Percentiles rank a stretch among this genome's conserved stretches.
Evolutionary conservation across 306 rosid species (phyloP).

Genomic region (Acacia acuminata): DNA sequence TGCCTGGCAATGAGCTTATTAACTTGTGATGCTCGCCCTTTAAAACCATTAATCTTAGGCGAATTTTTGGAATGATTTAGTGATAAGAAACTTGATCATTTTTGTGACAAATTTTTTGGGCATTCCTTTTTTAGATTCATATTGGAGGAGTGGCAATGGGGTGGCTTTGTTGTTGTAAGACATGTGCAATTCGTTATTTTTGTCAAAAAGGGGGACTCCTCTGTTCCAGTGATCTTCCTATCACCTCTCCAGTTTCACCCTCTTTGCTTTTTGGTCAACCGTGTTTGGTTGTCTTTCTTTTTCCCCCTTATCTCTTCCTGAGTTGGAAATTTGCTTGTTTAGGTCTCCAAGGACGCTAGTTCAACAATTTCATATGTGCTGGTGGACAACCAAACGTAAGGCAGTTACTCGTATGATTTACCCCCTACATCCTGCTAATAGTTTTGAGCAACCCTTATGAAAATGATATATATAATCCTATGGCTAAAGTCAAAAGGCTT

Average conservation of each 20-base stretch:
- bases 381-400: constrained; percentile 86
- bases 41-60: no score
- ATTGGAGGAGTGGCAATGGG: constrained; percentile 74
- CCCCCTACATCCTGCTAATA: constrained; percentile 1
- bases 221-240: not conserved
- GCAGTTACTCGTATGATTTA: constrained; percentile 24
- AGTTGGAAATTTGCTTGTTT: constrained; percentile 33
- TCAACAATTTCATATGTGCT: constrained; percentile 78
- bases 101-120: not conserved
- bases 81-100: not conserved
- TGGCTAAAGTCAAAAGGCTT: constrained; percentile 10
- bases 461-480: not conserved
- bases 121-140: constrained; percentile 68
- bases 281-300: constrained; percentile 2
- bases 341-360: constrained; percentile 77
- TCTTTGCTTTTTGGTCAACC: not conserved
- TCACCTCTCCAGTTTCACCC: not conserved
- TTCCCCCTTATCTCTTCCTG: not conserved
- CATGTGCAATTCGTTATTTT: not conserved
- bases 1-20: not conserved
- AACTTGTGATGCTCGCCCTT: not conserved
- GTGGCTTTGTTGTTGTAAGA: constrained; percentile 63
- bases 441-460: not conserved
- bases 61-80: not conserved
- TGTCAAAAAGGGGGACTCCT: not conserved